Percentiles rank a stretch among this genome's conserved stretches.
phyloP scores from a whole-genome alignment of 73 alveolate genomes.

The Paramecium sonneborni region DNA sequence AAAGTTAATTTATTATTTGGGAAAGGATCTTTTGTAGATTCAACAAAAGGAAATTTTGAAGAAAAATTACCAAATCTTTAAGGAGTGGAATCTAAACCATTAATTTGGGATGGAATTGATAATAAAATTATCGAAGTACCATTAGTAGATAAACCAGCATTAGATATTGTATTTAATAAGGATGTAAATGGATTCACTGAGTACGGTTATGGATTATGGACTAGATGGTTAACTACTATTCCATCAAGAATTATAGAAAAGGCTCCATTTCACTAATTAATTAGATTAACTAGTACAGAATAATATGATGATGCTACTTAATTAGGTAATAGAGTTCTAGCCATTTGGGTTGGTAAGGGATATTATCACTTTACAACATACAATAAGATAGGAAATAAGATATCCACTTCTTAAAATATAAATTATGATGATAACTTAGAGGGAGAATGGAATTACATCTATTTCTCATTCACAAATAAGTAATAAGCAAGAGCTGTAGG shows the following conservation, averaged over 20 bases:
- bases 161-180: neutral
- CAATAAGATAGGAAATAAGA: neutral
- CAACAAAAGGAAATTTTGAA: conserved; percentile 2
- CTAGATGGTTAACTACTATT: conserved; percentile 43
- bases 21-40: neutral
- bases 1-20: neutral
- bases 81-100: neutral
- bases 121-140: neutral
- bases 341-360: conserved; percentile 48
- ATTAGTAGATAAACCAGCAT: neutral
- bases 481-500: conserved; percentile 21
- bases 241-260: neutral
- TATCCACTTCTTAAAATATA: neutral
- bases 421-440: conserved; percentile 27
- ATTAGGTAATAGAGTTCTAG: conserved; percentile 26
- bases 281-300: conserved; percentile 8
- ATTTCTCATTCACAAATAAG: neutral
- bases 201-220: conserved; percentile 52
- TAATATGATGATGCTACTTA: conserved; percentile 7
- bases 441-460: conserved; percentile 42
- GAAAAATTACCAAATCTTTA: neutral
- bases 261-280: neutral
- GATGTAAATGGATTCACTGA: neutral
- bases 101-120: neutral
- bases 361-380: conserved; percentile 45